phyloP scores from a whole-genome alignment of 495 filamentous ascomycete genomes.

The Trichoderma reesei region DNA sequence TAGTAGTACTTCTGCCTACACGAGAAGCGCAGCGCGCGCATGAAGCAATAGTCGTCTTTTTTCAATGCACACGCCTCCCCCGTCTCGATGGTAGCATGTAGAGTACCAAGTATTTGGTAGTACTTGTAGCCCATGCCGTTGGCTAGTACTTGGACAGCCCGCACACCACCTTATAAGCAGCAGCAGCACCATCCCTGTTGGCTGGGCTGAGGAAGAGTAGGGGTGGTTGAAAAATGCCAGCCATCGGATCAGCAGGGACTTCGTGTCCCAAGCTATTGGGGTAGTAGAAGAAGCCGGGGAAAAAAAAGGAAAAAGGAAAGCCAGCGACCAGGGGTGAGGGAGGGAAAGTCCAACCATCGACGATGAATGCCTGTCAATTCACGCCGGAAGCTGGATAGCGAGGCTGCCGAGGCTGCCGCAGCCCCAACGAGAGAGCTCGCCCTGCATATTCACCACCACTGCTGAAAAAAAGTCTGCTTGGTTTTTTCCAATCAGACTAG shows the following conservation, averaged over 20 bases:
- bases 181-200: neutral
- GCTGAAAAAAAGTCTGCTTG: neutral
- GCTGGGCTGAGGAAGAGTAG: neutral
- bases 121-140: neutral
- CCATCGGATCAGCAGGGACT: neutral
- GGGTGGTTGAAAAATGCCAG: neutral
- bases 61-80: conserved; percentile 8
- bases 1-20: neutral
- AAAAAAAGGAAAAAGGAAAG: neutral
- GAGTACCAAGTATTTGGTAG: neutral
- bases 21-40: conserved; percentile 2
- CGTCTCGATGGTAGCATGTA: neutral
- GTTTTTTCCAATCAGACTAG: neutral
- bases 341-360: neutral
- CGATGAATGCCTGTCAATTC: neutral
- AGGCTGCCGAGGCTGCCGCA: conserved; percentile 6
- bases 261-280: neutral
- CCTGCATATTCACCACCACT: conserved; percentile 5
- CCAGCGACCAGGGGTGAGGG: neutral
- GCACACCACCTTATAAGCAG: neutral
- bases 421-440: neutral
- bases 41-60: neutral
- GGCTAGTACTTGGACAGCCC: neutral
- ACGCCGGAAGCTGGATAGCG: neutral
- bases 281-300: too few relatives aligned